Evolutionary conservation across 2,329 filamentous ascomycete species (phyloP).

Genomic region (Colletotrichum simmondsii): DNA sequence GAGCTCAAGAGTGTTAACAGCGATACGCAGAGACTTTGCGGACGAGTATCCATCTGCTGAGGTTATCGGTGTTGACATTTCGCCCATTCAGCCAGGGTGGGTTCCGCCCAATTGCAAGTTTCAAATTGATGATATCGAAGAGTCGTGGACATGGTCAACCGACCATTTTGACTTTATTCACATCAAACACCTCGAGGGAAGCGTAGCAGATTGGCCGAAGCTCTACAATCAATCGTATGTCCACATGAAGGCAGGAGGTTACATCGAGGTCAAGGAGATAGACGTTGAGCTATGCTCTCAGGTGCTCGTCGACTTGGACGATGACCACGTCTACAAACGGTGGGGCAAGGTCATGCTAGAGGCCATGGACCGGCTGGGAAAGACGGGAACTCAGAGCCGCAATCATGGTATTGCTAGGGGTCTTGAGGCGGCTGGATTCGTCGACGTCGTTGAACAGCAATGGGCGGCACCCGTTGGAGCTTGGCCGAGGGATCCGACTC

Average conservation of each 20-base stretch:
- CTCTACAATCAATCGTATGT: no score
- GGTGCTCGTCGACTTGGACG: constrained; percentile 18
- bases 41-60: constrained; percentile 54
- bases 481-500: constrained; percentile 27
- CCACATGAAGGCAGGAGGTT: no score
- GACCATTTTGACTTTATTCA: constrained; percentile 70
- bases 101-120: constrained; percentile 73
- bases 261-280: constrained; percentile 42
- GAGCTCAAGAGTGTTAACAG: background rate
- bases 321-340: constrained; percentile 5
- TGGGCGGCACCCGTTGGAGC: constrained; percentile 32
- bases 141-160: constrained; percentile 56
- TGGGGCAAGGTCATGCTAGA: constrained; percentile 43
- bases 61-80: constrained; percentile 64
- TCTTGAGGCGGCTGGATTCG: constrained; percentile 41
- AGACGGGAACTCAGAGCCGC: constrained; percentile 41
- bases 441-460: constrained; percentile 29
- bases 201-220: constrained; percentile 60
- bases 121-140: constrained; percentile 70
- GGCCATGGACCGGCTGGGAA: constrained; percentile 43
- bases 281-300: constrained; percentile 37
- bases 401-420: constrained; percentile 34
- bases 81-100: constrained; percentile 65
- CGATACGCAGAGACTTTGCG: constrained; percentile 55
- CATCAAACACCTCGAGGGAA: constrained; percentile 63